phyloP scores from a whole-genome alignment of 257 asterid genomes.

The Haberlea rhodopensis region DNA sequence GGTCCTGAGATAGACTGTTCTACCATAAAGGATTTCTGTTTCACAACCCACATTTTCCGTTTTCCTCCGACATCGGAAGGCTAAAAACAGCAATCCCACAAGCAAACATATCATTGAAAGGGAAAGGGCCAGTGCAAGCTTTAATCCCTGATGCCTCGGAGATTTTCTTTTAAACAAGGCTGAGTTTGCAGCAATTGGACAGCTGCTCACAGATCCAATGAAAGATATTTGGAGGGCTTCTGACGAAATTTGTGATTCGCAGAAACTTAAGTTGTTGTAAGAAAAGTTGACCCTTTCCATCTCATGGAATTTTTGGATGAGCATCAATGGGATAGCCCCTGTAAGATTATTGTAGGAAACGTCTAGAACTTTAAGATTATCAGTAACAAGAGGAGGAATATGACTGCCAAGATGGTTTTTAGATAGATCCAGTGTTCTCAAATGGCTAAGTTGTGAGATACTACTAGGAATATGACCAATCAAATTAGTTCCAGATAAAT shows the following conservation, averaged over 20 bases:
- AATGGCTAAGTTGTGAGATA: slow-evolving; percentile 45
- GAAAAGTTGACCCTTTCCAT: slow-evolving; percentile 80
- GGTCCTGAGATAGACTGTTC: slow-evolving; percentile 74
- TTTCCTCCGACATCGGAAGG: slow-evolving; percentile 73
- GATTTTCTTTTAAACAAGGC: slow-evolving; percentile 45
- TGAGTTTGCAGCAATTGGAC: slow-evolving; percentile 91
- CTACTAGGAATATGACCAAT: slow-evolving; percentile 59
- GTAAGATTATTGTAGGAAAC: slow-evolving; percentile 76
- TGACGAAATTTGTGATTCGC: slow-evolving; percentile 46
- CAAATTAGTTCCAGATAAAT: slow-evolving; percentile 68
- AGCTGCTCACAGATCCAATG: slow-evolving; percentile 65
- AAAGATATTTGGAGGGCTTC: slow-evolving; percentile 50
- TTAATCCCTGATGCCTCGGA: slow-evolving; percentile 52
- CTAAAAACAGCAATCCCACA: slow-evolving; percentile 65
- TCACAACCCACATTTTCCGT: slow-evolving; percentile 63
- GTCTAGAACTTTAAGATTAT: slow-evolving; percentile 57
- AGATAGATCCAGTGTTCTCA: slow-evolving; percentile 71
- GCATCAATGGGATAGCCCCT: slow-evolving; percentile 67
- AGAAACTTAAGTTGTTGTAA: slow-evolving; percentile 73
- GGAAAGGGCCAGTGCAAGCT: slow-evolving; percentile 69
- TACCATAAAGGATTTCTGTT: slow-evolving; percentile 57
- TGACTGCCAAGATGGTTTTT: slow-evolving; percentile 54
- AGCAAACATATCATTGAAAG: slow-evolving; percentile 71
- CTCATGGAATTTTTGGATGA: slow-evolving; percentile 48
- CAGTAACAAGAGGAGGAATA: slow-evolving; percentile 49